phyloP scores from a whole-genome alignment of 306 rosid species.

The Prunus dulcis region DNA sequence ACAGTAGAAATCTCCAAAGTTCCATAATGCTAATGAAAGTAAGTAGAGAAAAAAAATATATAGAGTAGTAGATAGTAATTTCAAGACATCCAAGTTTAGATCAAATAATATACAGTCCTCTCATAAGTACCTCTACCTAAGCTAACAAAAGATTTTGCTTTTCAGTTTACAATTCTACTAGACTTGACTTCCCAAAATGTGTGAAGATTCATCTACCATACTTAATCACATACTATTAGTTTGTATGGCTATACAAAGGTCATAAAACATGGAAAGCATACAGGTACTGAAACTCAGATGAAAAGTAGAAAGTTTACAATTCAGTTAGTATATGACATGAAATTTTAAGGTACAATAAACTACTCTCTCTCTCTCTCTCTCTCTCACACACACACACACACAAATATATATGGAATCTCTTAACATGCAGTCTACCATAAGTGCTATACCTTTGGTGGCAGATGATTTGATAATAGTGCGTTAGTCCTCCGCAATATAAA shows the following conservation, averaged over 20 bases:
- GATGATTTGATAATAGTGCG: slow-evolving; percentile 83
- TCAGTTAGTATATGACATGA: neutral
- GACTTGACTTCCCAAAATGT: neutral
- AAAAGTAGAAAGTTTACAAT: neutral
- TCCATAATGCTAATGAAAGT: neutral
- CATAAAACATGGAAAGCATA: neutral
- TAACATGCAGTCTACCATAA: slow-evolving; percentile 21
- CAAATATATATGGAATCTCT: neutral
- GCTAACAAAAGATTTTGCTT: neutral
- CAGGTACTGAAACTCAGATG: neutral
- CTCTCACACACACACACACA: neutral
- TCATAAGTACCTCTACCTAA: neutral
- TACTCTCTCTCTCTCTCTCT: too few relatives aligned
- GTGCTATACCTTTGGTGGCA: slow-evolving; percentile 85
- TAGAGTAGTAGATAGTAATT: neutral
- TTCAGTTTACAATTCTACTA: neutral
- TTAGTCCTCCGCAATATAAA: slow-evolving; percentile 88
- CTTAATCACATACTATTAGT: neutral
- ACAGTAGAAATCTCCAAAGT: neutral
- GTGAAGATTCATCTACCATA: neutral
- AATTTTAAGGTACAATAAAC: neutral
- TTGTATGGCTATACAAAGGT: neutral
- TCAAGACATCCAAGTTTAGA: neutral
- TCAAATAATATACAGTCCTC: neutral
- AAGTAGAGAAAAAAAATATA: neutral